Percentiles rank a stretch among this genome's conserved stretches.
These are phyloP conservation scores for Chytriomyces sp. DNA, from an alignment of 192 early-diverging fungal genomes.

Conservation along the genomic window DNA sequence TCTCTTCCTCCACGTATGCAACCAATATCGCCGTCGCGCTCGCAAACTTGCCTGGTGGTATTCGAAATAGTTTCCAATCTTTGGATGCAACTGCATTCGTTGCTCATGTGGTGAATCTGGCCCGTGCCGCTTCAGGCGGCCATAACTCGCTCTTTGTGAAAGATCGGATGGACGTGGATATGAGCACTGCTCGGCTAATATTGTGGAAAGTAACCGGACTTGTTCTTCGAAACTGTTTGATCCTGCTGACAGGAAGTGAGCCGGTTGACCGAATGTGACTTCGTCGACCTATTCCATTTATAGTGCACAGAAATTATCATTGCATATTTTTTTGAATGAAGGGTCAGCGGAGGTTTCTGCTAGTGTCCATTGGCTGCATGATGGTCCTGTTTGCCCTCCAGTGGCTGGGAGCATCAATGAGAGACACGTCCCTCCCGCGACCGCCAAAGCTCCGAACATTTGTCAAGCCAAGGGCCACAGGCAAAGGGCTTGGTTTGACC, in stretches of 20 bases:
- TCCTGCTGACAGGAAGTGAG: neutral
- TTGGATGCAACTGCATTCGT: constrained; percentile 16
- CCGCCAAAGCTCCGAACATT: no score
- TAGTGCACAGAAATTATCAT: neutral
- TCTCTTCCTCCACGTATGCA: constrained; percentile 8
- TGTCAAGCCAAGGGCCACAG: no score
- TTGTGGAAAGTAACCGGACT: constrained; percentile 8
- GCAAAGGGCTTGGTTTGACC: constrained; percentile 6
- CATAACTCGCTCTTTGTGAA: constrained; percentile 36
- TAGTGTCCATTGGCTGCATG: no score
- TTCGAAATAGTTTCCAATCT: neutral
- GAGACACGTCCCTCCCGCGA: no score
- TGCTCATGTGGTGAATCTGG: constrained; percentile 6
- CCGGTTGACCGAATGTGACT: constrained; percentile 18
- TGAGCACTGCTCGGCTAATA: constrained; percentile 10
- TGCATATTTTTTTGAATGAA: no score
- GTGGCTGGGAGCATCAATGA: no score
- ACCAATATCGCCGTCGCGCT: constrained; percentile 15
- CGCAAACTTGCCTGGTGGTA: constrained; percentile 7
- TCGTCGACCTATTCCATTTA: neutral
- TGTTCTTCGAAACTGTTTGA: neutral
- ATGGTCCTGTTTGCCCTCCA: no score
- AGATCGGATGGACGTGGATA: neutral
- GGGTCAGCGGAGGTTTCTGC: no score
- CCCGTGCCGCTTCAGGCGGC: neutral